Evolutionary conservation across 78 protist genomes (phyloP), one percentile per base, ranked within the genome.

Genomic region (Creolimax fragrantissima): DNA sequence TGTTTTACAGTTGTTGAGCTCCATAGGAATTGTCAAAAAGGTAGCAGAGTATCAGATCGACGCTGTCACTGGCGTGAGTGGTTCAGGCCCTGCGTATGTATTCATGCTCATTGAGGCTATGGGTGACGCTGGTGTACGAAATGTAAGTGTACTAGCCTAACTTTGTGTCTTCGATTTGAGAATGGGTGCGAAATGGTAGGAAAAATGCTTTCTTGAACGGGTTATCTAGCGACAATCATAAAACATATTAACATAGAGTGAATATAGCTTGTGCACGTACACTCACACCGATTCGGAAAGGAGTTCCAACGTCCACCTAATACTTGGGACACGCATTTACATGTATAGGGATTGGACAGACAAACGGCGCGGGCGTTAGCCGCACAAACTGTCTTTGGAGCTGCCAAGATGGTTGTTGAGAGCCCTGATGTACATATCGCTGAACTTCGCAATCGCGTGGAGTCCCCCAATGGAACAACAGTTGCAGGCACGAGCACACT

Each of bases 381-480:
- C 5, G 94, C 93, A 24, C 93, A 96, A 35, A 95, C 96, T 36
- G 88, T 96, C 41, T 36, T 47, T 24, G 97, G 97, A n/a, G 89
- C 97, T 0, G 94, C 96, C 0, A 91, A 86, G 45, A 95, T 96
- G 97, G 95, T 94, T 11, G 91, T 94, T 7, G 91, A 83, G 89
- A 93, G 83, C 2, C 83, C 83, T 24, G 86, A 89, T 17, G 43
- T 45, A 2, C 91, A 17, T 5, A 35, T 88, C 11, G 35, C 92
- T 58, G 84, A 35, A 42, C 90, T 67, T 5, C 4, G 88, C 24
- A 24, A 66, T 24, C 4, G 4, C 43, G 97, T 96, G 5, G 3
- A 42, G n/a, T 32, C 93, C 4, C 97, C 97, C 2, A 95, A 92
- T 6, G 97, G 97, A 37, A 96, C 97, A 37, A 95, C 97, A 37